A percentile compares a stretch with the other conserved stretches of the same genome.
Evolutionary conservation across 371 early-diverging fungal species (phyloP).

Genomic region (Lichtheimia corymbifera): DNA sequence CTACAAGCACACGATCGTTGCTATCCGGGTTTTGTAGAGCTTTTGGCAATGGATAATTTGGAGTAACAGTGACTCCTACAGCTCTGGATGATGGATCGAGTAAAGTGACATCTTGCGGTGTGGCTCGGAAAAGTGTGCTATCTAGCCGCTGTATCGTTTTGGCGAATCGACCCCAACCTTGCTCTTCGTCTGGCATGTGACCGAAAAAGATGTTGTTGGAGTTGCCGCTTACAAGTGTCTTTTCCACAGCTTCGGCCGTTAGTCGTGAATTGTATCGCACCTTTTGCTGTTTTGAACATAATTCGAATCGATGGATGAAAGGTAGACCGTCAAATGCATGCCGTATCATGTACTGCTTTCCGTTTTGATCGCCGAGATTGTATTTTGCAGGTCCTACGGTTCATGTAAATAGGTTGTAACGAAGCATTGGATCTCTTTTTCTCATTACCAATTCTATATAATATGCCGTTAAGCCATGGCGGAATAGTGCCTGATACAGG

Average conservation of each 20-base stretch:
- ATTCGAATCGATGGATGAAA: slow-evolving; percentile 38
- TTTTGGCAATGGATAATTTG: slow-evolving; percentile 52
- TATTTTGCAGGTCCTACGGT: slow-evolving; percentile 38
- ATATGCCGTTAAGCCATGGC: slow-evolving; percentile 39
- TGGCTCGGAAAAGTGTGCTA: slow-evolving; percentile 2
- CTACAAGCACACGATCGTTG: slow-evolving; percentile 36
- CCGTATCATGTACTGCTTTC: slow-evolving; percentile 23
- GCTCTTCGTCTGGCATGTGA: slow-evolving; percentile 5
- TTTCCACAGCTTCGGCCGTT: slow-evolving; percentile 16
- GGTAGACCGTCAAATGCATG: slow-evolving; percentile 51
- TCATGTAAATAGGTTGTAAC: neutral
- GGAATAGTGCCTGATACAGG: slow-evolving; percentile 43
- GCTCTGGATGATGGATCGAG: slow-evolving; percentile 17
- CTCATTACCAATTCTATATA: slow-evolving; percentile 44
- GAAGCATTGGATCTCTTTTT: neutral
- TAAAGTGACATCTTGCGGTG: neutral
- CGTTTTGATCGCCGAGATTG: slow-evolving; percentile 27
- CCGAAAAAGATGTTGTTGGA: slow-evolving; percentile 26
- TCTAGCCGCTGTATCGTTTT: slow-evolving; percentile 3
- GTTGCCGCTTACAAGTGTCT: neutral
- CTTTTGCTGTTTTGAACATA: slow-evolving; percentile 21
- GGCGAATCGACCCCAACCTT: slow-evolving; percentile 10
- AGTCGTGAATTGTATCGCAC: slow-evolving; percentile 35
- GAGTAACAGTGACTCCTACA: slow-evolving; percentile 57
- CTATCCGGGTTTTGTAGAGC: neutral